Evolutionary conservation across 2,329 filamentous ascomycete species (phyloP), one percentile per base, ranked within the genome.

Genomic region (Trichophyton benhamiae): DNA sequence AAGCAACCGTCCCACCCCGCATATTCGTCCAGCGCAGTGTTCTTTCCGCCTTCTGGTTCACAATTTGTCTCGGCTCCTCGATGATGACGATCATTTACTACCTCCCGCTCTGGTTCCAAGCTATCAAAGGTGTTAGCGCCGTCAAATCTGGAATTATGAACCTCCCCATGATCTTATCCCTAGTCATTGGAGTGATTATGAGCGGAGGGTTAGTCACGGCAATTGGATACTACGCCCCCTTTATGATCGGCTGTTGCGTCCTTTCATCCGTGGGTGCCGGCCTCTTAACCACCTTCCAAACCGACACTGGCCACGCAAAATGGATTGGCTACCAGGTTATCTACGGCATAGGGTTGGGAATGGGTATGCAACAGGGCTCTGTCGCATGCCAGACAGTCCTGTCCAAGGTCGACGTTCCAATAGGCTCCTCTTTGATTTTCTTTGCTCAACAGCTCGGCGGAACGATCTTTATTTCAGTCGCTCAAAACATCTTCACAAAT

Each of bases 71-170:
- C 20, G 48, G 48, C 2, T 70, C 71, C 3, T 46, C 60, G 3
- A 17, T 57, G 66, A 30, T 60, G 42, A 13, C 61, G 38, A 8
- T 64, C 27, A 9, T 62, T 58, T 57, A 66, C 17, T 71, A 69
- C 2, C 53, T 71, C 6, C 67, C 69, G 1, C 68, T 70, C 60
- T 71, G 74, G 65, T 78, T 78, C 67, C 76, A 79, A 66, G 72
- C 74, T 52, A 72, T 74, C 60, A 76, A 76, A 65, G 69, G 70
- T 15, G 72, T 71, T 3, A 69, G 69, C 1, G 72, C 76, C 9
- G 69, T 74, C 42, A 66, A 68, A 15, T 72, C 71, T 13, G 73
- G 71, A 9, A 67, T 69, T 61, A 63, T 70, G 65, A 65, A 67
- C 57, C 9, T 72, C 1, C 76, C 75, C 4, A 69, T 76, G 59